Evolutionary conservation across 192 early-diverging fungal species (phyloP).

Genomic region (Piromyces sp.): DNA sequence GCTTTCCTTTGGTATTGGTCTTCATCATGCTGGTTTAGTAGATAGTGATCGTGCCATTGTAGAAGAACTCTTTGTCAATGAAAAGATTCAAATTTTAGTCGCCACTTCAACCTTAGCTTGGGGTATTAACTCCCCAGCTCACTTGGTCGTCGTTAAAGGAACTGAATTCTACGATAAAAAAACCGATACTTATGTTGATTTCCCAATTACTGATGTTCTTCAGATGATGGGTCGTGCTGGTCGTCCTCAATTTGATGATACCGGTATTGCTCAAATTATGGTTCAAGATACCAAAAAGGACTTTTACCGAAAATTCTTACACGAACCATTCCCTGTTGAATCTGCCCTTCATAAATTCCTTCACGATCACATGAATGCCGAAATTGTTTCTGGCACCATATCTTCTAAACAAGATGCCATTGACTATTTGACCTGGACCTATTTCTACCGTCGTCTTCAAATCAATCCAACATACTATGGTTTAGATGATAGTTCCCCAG

Average conservation of each 20-base stretch:
- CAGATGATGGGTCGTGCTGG: constrained; percentile 99
- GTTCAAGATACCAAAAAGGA: constrained; percentile 93
- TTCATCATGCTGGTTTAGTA: constrained; percentile 90
- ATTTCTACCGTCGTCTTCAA: constrained; percentile 75
- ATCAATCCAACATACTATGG: constrained; percentile 95
- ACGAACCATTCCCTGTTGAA: constrained; percentile 86
- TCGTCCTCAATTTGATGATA: constrained; percentile 87
- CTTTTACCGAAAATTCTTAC: constrained; percentile 96
- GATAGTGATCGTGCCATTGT: constrained; percentile 70
- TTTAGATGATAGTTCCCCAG: constrained; percentile 48
- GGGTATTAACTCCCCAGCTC: constrained; percentile 96
- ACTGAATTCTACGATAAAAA: constrained; percentile 94
- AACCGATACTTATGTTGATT: constrained; percentile 77
- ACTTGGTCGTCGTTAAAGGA: constrained; percentile 93
- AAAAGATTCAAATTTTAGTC: constrained; percentile 90
- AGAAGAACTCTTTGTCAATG: constrained; percentile 83
- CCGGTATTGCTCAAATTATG: constrained; percentile 79
- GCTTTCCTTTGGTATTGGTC: constrained; percentile 87
- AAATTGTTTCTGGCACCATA: constrained; percentile 75
- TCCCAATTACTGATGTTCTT: constrained; percentile 90
- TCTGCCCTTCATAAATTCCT: constrained; percentile 53
- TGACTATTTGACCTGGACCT: constrained; percentile 92
- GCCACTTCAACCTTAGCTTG: constrained; percentile 92
- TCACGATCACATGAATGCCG: constrained; percentile 87
- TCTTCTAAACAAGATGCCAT: constrained; percentile 81